These are phyloP conservation scores for Dovyalis caffra DNA, from an alignment of 345 rosid species.

Conservation along the genomic window DNA sequence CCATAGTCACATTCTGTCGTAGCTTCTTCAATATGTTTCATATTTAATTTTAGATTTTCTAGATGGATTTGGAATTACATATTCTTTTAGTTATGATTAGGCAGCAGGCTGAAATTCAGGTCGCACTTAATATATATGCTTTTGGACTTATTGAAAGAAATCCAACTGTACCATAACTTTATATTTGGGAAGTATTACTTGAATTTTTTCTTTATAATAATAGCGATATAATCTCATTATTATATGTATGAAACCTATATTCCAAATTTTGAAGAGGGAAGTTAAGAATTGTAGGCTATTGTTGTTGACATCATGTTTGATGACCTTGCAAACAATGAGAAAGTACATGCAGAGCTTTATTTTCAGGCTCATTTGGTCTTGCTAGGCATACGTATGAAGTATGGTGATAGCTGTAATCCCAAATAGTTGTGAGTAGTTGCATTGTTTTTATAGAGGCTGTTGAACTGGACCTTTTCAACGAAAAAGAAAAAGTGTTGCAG, in stretches of 20 bases:
- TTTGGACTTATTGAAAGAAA: not conserved
- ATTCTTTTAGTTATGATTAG: too few relatives aligned
- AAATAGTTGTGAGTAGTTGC: not conserved
- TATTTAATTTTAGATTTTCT: too few relatives aligned
- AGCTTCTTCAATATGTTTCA: too few relatives aligned
- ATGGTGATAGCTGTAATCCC: not conserved
- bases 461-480: not conserved
- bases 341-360: not conserved
- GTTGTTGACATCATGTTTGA: too few relatives aligned
- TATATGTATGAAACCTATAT: not conserved
- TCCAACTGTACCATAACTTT: not conserved
- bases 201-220: not conserved
- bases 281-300: not conserved
- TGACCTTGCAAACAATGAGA: too few relatives aligned
- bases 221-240: not conserved
- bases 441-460: not conserved
- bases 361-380: not conserved
- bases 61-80: too few relatives aligned
- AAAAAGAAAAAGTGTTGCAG: not conserved
- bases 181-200: not conserved
- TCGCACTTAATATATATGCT: not conserved
- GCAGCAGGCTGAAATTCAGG: too few relatives aligned
- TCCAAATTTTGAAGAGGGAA: conserved; percentile 1
- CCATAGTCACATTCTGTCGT: too few relatives aligned
- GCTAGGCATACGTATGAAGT: not conserved